Conservation (phyloP, 257 asterid genomes). For the Solanum arcanum region DNA sequence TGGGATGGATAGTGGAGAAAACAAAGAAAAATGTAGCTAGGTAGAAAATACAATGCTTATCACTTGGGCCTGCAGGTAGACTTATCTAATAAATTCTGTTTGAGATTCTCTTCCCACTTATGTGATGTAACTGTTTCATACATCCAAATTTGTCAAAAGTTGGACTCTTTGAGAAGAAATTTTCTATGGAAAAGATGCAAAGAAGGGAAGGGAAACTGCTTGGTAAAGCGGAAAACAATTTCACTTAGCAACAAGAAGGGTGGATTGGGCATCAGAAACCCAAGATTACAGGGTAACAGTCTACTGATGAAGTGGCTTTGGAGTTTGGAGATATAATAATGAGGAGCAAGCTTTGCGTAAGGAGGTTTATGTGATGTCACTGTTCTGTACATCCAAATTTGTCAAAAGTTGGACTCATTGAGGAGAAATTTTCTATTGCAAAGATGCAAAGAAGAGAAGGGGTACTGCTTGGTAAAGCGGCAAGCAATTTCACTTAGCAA, state of each 20-base stretch:
- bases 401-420: not conserved
- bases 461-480: not conserved
- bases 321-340: not conserved
- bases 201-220: not conserved
- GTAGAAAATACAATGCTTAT: not conserved
- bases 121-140: not conserved
- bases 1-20: not conserved
- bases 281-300: not conserved
- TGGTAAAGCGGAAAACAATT: not conserved
- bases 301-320: not conserved
- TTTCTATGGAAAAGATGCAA: not conserved
- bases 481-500: not conserved
- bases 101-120: not conserved
- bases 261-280: not conserved
- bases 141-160: not conserved
- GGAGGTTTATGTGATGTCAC: not conserved
- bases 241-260: not conserved
- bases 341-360: not conserved
- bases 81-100: not conserved
- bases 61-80: not conserved
- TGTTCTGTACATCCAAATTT: not conserved
- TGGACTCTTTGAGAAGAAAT: not conserved
- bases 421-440: not conserved
- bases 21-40: too few relatives aligned
- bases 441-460: not conserved